Evolutionary conservation across 306 rosid species (phyloP).

Genomic region (Hylodesmum podocarpum): DNA sequence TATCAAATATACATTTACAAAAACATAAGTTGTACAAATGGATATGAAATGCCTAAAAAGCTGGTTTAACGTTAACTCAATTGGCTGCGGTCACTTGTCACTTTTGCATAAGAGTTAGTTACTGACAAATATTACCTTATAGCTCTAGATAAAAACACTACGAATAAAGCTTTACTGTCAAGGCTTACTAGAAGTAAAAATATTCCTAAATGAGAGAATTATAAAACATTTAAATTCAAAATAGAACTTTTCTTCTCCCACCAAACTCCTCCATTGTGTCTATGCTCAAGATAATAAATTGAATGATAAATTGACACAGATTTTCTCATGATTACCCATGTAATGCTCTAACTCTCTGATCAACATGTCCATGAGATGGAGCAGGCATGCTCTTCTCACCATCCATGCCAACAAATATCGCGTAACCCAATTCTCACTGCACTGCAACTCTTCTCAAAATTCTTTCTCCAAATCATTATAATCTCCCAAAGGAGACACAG

Average conservation of each 20-base stretch:
- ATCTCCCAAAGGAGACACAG: slow-evolving; percentile 32
- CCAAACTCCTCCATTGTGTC: slow-evolving; percentile 1
- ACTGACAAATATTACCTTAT: background rate
- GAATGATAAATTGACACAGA: background rate
- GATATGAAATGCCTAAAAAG: no score
- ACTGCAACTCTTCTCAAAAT: slow-evolving; percentile 14
- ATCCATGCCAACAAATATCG: slow-evolving; percentile 57
- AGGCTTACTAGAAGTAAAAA: background rate
- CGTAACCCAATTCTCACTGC: slow-evolving; percentile 55
- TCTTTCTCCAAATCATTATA: slow-evolving; percentile 50
- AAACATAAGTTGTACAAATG: no score
- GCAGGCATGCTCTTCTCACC: slow-evolving; percentile 52
- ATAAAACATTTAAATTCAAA: background rate
- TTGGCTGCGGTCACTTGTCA: no score
- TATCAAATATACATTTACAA: no score
- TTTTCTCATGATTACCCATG: slow-evolving; percentile 60
- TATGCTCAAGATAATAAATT: slow-evolving; percentile 19
- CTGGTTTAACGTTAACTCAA: no score
- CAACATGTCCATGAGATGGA: slow-evolving; percentile 49
- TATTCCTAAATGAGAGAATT: background rate
- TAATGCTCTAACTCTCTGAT: slow-evolving; percentile 56
- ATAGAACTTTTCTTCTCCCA: background rate
- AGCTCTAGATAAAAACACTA: background rate
- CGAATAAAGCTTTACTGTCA: background rate
- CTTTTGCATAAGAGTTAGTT: no score